Evolutionary conservation across 495 filamentous ascomycete genomes (phyloP).

Genomic region (Daldinia bambusicola): DNA sequence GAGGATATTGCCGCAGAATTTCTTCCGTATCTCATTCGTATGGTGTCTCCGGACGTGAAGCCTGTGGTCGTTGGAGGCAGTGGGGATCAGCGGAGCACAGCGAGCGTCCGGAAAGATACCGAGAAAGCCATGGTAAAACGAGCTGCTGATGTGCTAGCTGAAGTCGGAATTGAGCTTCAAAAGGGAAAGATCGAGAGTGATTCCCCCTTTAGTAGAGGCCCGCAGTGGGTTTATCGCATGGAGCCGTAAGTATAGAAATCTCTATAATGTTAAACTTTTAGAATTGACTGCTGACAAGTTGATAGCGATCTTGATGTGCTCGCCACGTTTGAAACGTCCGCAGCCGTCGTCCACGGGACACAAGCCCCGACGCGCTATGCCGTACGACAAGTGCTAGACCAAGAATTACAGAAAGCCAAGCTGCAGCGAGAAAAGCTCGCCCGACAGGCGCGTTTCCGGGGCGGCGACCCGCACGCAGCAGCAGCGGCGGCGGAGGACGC

Average conservation of each 20-base stretch:
- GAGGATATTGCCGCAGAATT: slow-evolving; percentile 82
- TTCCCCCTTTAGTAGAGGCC: slow-evolving; percentile 59
- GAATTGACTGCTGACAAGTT: slow-evolving; percentile 6
- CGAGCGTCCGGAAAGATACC: slow-evolving; percentile 83
- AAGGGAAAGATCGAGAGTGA: slow-evolving; percentile 78
- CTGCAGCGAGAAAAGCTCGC: slow-evolving; percentile 67
- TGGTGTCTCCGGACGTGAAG: slow-evolving; percentile 89
- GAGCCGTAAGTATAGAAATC: slow-evolving; percentile 74
- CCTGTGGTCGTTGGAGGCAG: slow-evolving; percentile 87
- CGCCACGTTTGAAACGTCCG: slow-evolving; percentile 67
- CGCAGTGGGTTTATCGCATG: slow-evolving; percentile 89
- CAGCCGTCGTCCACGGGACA: slow-evolving; percentile 55
- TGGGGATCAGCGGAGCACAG: slow-evolving; percentile 70
- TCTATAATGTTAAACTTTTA: too few relatives aligned
- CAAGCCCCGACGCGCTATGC: slow-evolving; percentile 83
- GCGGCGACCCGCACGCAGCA: slow-evolving; percentile 48
- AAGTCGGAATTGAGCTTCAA: slow-evolving; percentile 83
- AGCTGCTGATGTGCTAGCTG: slow-evolving; percentile 81
- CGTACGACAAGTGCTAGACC: slow-evolving; percentile 89
- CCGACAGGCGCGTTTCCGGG: slow-evolving; percentile 64
- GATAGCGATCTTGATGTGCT: slow-evolving; percentile 70
- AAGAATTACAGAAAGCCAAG: slow-evolving; percentile 80
- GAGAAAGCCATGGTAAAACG: slow-evolving; percentile 83
- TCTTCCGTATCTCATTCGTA: slow-evolving; percentile 80
- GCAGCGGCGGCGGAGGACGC: slow-evolving; percentile 32